Evolutionary conservation across 352 stramenopile genomes (phyloP).

Genomic region (Phytophthora cajani): DNA sequence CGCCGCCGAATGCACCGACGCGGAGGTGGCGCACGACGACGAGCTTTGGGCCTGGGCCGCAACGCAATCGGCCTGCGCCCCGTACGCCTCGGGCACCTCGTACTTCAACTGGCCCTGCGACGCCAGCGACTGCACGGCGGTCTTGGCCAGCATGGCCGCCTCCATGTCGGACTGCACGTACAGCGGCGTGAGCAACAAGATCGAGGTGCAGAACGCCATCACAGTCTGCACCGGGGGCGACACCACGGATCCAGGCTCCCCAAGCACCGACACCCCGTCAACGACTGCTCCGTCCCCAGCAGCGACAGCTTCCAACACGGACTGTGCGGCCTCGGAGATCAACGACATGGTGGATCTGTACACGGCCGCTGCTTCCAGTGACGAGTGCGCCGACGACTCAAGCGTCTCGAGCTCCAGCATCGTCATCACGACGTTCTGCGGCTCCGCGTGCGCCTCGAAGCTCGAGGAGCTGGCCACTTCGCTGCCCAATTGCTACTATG

Average conservation of each 20-base stretch:
- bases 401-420: constrained; percentile 23
- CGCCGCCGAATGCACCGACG: constrained; percentile 24
- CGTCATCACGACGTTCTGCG: constrained; percentile 16
- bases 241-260: constrained; percentile 4
- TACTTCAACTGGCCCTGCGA: constrained; percentile 20
- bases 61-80: constrained; percentile 16
- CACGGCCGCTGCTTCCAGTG: constrained; percentile 20
- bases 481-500: constrained; percentile 31
- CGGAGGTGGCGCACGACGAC: constrained; percentile 14
- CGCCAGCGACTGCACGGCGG: constrained; percentile 16
- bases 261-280: constrained; percentile 14
- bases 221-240: constrained; percentile 15
- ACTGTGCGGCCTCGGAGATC: constrained; percentile 26
- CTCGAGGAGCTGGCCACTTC: constrained; percentile 20
- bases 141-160: constrained; percentile 16
- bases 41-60: constrained; percentile 21
- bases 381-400: constrained; percentile 19
- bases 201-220: constrained; percentile 28
- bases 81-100: constrained; percentile 17
- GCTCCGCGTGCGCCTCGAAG: constrained; percentile 20
- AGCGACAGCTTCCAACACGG: constrained; percentile 15
- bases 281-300: constrained; percentile 18
- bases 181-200: constrained; percentile 33
- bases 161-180: constrained; percentile 30
- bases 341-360: constrained; percentile 21